Evolutionary conservation across 441 rosid species (phyloP), one percentile per base, ranked within the genome.

Genomic region (Croton setiger): DNA sequence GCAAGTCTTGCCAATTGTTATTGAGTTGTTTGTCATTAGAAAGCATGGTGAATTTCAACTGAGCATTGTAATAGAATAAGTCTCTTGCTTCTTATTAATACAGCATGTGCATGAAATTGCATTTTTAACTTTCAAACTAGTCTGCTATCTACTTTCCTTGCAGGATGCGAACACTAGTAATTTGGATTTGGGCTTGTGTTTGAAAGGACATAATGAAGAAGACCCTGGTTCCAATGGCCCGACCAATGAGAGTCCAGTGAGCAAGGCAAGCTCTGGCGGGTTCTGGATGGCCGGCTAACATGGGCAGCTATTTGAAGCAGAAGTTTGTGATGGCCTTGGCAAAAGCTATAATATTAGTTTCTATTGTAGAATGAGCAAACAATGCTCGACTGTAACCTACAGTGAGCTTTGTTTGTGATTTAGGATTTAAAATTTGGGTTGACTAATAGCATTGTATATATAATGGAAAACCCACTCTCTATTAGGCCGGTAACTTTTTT

Each of bases 121-220:
- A n/a, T 27, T 35, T 45, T 15, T 27, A 49, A 37, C 8, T 13
- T 58, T 8, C 31, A 8, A 14, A 45, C 36, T 47, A 36, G 55
- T 5, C 56, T 27, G 5, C 37, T 41, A 27, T 43, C 36, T 64
- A 1, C 64, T 41, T 72, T n/a, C 64, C 55, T 21, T 84, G 85
- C 81, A 93, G 98, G 88, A 84, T 57, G 74, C 85, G 7, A 78
- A 75, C 72, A 65, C 69, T 66, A 78, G 84, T 15, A 74, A 68
- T 33, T 69, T 90, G 82, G 90, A 87, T 66, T 65, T 91, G 69
- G 89, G 81, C 11, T 77, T 89, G 75, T 73, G 85, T 77, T 76
- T 85, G 81, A 83, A 91, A 70, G 90, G 81, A 56, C 83, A 68
- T 67, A 78, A 61, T 43, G 74, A 35, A 12, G 74, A 35, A 12